Evolutionary conservation across 2,329 filamentous ascomycete species (phyloP).

Genomic region (Neofusicoccum cordaticola): DNA sequence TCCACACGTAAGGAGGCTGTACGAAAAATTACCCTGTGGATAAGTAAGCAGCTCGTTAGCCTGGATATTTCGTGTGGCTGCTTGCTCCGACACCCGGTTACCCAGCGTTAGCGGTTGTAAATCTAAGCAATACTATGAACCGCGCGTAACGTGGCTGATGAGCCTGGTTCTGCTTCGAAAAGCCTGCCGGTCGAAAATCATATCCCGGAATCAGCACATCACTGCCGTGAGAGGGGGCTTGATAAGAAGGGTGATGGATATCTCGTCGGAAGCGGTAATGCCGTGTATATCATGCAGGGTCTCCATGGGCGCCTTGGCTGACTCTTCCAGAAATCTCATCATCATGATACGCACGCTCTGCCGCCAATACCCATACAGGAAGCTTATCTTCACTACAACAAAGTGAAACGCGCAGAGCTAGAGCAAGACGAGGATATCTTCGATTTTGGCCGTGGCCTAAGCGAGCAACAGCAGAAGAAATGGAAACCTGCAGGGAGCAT

Average conservation of each 20-base stretch:
- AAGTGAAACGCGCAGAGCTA: constrained; percentile 51
- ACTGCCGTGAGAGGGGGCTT: background rate
- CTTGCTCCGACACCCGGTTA: background rate
- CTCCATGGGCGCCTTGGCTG: background rate
- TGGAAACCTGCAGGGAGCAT: background rate
- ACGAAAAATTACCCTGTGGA: background rate
- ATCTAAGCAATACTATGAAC: background rate
- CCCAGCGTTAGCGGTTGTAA: background rate
- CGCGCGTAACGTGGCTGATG: background rate
- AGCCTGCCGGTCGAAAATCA: background rate
- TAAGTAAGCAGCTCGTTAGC: background rate
- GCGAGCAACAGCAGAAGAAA: constrained; percentile 17
- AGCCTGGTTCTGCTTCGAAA: background rate
- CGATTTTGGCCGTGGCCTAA: constrained; percentile 35
- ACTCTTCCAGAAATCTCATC: background rate
- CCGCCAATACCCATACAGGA: constrained; percentile 68
- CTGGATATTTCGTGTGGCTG: background rate
- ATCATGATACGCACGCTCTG: constrained; percentile 67
- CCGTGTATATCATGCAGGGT: background rate
- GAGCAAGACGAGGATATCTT: constrained; percentile 49
- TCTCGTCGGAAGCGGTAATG: constrained; percentile 2
- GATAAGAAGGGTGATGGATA: background rate
- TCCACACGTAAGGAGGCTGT: background rate
- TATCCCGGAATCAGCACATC: background rate
- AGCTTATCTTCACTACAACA: constrained; percentile 73